phyloP scores from a whole-genome alignment of 2,329 filamentous ascomycete species.

The Cordyceps militaris region DNA sequence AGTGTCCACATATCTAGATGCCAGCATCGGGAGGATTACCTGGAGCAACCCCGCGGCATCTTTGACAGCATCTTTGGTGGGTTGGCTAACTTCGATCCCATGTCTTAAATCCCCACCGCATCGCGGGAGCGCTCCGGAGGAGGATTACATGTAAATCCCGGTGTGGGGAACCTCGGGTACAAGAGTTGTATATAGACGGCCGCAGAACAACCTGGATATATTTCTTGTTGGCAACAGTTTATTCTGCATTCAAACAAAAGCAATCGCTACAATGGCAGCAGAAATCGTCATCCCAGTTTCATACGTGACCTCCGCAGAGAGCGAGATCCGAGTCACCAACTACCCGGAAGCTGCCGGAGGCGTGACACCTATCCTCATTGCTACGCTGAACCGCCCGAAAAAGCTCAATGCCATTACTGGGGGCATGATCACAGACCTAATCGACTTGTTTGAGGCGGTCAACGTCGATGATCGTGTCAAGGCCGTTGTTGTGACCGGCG shows the following conservation, averaged over 20 bases:
- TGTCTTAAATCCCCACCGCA: neutral
- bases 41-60: too few relatives aligned
- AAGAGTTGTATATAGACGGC: neutral
- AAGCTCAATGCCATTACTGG: constrained; percentile 47
- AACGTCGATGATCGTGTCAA: constrained; percentile 49
- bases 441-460: constrained; percentile 44
- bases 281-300: neutral
- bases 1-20: too few relatives aligned
- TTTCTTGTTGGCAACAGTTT: neutral
- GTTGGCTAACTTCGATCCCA: neutral
- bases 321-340: constrained; percentile 8
- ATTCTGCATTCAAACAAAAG: neutral
- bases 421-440: constrained; percentile 36
- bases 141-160: neutral
- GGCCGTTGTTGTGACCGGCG: constrained; percentile 53
- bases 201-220: neutral
- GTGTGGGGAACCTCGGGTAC: neutral
- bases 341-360: neutral
- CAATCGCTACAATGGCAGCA: neutral
- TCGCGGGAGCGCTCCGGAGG: neutral
- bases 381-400: constrained; percentile 45
- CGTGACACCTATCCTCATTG: constrained; percentile 34
- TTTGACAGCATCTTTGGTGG: too few relatives aligned
- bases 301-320: neutral
- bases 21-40: too few relatives aligned